phyloP scores from a whole-genome alignment of 768 basidiomycete species.

The Russula sp. region DNA sequence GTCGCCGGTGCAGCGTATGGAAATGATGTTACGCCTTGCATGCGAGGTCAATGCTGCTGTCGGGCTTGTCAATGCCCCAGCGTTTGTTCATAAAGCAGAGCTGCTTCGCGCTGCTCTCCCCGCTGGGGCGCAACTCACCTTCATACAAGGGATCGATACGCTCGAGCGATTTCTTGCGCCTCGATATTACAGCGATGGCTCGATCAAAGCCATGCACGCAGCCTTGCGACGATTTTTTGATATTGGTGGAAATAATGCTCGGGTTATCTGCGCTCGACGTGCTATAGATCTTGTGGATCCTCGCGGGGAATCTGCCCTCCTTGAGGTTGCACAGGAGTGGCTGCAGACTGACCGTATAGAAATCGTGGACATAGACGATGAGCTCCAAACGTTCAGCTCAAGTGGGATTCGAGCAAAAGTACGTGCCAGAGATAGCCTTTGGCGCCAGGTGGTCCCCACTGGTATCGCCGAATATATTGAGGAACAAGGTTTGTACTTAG shows the following conservation, averaged over 20 bases:
- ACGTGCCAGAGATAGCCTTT: conserved; percentile 29
- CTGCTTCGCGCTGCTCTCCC: conserved; percentile 47
- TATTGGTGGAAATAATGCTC: conserved; percentile 45
- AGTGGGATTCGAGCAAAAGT: conserved; percentile 53
- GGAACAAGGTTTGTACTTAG: conserved; percentile 39
- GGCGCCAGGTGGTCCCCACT: conserved; percentile 42
- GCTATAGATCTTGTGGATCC: conserved; percentile 20
- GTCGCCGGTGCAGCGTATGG: conserved; percentile 65
- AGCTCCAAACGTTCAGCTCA: conserved; percentile 57
- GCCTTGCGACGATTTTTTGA: conserved; percentile 56
- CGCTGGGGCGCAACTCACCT: conserved; percentile 46
- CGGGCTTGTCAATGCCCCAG: conserved; percentile 80
- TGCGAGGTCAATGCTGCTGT: conserved; percentile 54
- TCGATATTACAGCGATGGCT: conserved; percentile 52
- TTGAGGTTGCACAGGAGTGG: conserved; percentile 41
- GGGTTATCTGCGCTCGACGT: conserved; percentile 64
- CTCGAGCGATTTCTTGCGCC: conserved; percentile 71
- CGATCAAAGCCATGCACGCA: conserved; percentile 43
- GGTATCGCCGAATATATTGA: conserved; percentile 46
- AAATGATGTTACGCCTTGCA: conserved; percentile 79
- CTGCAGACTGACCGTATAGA: conserved; percentile 43
- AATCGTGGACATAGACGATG: conserved; percentile 54
- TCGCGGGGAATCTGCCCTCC: conserved; percentile 26
- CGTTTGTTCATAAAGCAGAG: conserved; percentile 76
- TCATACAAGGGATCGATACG: conserved; percentile 80